Conservation (phyloP, 306 rosid species). For the Vigna unguiculata region DNA sequence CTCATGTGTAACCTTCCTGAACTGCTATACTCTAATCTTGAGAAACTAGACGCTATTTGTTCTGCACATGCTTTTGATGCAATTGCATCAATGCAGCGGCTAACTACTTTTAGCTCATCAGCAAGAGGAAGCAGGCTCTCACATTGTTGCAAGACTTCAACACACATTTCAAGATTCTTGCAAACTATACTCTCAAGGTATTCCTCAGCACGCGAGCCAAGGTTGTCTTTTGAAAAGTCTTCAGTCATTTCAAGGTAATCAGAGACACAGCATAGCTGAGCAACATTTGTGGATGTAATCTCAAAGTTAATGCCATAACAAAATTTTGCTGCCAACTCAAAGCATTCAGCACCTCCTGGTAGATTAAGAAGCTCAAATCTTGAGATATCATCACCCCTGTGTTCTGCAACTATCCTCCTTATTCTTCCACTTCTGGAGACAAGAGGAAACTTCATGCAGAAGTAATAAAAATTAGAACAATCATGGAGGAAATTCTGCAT, state of each 20-base stretch:
- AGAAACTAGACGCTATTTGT: conserved; percentile 98
- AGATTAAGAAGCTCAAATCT: conserved; percentile 90
- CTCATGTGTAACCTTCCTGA: conserved; percentile 98
- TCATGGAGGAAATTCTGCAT: conserved; percentile 8
- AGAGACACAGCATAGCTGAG: conserved; percentile 85
- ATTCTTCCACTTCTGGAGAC: conserved; percentile 97
- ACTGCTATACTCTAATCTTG: conserved; percentile 96
- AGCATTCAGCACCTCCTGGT: conserved; percentile 93
- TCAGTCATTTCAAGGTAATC: conserved; percentile 97
- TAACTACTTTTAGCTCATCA: conserved; percentile 76
- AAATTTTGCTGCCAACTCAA: conserved; percentile 94
- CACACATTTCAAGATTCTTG: conserved; percentile 95
- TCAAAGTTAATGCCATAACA: conserved; percentile 97
- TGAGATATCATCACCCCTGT: conserved; percentile 89
- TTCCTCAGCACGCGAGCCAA: conserved; percentile 83
- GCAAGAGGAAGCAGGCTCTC: conserved; percentile 88
- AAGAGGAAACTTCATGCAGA: conserved; percentile 86
- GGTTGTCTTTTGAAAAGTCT: conserved; percentile 90
- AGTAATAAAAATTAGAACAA: conserved; percentile 35
- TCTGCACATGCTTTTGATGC: conserved; percentile 97
- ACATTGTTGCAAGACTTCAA: conserved; percentile 91
- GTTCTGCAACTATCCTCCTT: conserved; percentile 88
- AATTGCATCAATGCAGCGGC: conserved; percentile 91
- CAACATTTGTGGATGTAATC: conserved; percentile 84
- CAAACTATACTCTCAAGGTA: conserved; percentile 80